phyloP scores from a whole-genome alignment of 2,329 filamentous ascomycete species.

The Ophiostoma novo-ulmi region DNA sequence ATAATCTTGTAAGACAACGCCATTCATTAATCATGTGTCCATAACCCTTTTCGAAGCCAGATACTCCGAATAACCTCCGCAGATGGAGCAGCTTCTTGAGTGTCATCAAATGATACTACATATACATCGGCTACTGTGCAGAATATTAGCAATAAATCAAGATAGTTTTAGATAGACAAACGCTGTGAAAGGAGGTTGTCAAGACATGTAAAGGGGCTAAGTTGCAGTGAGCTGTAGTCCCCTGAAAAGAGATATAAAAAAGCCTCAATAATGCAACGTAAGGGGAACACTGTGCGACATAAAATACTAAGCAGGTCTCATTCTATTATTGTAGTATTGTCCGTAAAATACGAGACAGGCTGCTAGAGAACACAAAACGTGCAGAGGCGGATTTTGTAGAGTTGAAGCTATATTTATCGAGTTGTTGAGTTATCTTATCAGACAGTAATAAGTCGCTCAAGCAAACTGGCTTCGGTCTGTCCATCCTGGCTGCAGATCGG shows the following conservation, averaged over 20 bases:
- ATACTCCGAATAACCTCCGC: not conserved
- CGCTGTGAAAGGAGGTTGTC: not conserved
- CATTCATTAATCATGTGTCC: not conserved
- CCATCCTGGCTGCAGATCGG: conserved; percentile 30
- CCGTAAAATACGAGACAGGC: not conserved
- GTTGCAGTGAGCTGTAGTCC: not conserved
- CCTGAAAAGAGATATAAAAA: not conserved
- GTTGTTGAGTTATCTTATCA: not conserved
- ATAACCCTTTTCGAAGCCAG: not conserved
- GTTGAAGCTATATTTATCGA: not conserved
- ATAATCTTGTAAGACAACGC: not conserved
- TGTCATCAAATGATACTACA: not conserved
- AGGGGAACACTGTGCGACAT: not conserved
- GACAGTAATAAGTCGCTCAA: not conserved
- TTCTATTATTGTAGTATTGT: not conserved
- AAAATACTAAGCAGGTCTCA: not conserved
- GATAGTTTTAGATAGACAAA: not conserved
- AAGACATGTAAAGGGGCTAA: not conserved
- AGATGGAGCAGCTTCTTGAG: not conserved
- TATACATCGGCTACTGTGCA: not conserved
- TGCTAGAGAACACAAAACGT: not conserved
- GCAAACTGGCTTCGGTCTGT: conserved; percentile 29
- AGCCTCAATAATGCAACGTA: conserved; percentile 10
- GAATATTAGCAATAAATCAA: not conserved
- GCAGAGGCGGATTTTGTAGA: not conserved